Percentiles rank a stretch among this genome's conserved stretches.
Conservation (phyloP, 176 grass and related monocot species). For the Musa itinerans region DNA sequence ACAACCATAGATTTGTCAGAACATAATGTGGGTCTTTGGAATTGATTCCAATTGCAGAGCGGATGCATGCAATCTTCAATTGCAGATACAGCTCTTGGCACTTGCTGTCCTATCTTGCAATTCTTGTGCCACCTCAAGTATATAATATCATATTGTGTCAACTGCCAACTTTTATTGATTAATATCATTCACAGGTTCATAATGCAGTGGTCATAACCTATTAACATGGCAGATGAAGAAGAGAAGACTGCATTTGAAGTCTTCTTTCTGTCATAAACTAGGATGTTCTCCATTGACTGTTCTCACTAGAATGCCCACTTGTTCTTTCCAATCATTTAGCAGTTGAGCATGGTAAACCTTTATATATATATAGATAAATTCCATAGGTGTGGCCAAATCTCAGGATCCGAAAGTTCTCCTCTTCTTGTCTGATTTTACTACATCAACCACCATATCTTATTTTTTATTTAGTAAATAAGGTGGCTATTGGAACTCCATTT, state of each 20-base stretch:
- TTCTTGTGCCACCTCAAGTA: neutral
- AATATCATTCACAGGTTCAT: neutral
- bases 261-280: neutral
- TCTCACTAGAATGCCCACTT: neutral
- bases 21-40: neutral
- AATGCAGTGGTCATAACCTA: neutral
- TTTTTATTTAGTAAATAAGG: neutral
- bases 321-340: conserved; percentile 5
- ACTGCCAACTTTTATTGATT: neutral
- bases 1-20: conserved; percentile 1
- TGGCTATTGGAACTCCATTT: neutral
- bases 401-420: neutral
- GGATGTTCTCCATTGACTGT: neutral
- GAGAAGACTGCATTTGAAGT: neutral
- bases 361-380: too few species aligned
- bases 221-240: neutral
- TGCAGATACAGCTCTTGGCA: neutral
- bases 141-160: neutral
- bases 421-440: neutral
- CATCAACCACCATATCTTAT: neutral
- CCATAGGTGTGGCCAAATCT: too few species aligned
- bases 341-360: neutral
- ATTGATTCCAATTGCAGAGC: neutral
- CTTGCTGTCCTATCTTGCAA: neutral
- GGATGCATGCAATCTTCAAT: neutral